phyloP scores from a whole-genome alignment of 192 early-diverging fungal species.

The Chytriomyces sp. region DNA sequence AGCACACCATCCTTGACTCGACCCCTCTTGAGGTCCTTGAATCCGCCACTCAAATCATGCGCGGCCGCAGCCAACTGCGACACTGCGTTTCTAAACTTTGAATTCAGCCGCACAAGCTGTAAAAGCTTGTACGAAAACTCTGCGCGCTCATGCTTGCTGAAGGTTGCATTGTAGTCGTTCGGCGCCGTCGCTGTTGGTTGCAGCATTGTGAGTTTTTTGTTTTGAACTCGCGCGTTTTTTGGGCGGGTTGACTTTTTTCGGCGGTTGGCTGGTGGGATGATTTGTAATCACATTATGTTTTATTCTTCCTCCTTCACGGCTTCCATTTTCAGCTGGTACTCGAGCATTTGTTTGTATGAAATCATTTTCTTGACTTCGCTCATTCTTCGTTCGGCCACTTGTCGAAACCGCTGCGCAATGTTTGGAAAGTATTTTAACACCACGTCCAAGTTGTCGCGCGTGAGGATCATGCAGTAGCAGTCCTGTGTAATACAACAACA shows the following conservation, averaged over 20 bases:
- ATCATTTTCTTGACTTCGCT: constrained; percentile 38
- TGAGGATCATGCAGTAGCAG: constrained; percentile 52
- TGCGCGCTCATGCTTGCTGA: constrained; percentile 24
- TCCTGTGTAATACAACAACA: no score
- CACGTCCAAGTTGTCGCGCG: constrained; percentile 41
- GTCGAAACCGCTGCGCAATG: constrained; percentile 42
- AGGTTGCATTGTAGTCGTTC: constrained; percentile 5
- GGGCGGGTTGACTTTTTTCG: neutral
- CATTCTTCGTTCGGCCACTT: constrained; percentile 44
- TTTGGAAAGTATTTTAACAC: constrained; percentile 45
- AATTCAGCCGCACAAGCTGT: neutral
- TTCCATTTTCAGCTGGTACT: constrained; percentile 36
- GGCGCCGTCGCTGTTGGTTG: neutral
- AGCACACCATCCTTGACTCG: constrained; percentile 1
- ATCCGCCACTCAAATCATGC: constrained; percentile 3
- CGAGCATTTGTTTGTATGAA: constrained; percentile 36
- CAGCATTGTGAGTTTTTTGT: neutral
- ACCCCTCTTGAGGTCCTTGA: constrained; percentile 14
- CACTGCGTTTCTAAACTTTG: constrained; percentile 7
- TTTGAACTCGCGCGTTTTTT: neutral
- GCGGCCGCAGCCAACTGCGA: neutral
- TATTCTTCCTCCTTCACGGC: constrained; percentile 16
- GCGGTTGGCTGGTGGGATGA: neutral
- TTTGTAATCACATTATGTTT: neutral
- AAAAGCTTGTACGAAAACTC: constrained; percentile 18